Evolutionary conservation across 345 rosid species (phyloP), one percentile per base, ranked within the genome.

Genomic region (Raphanus sativus): DNA sequence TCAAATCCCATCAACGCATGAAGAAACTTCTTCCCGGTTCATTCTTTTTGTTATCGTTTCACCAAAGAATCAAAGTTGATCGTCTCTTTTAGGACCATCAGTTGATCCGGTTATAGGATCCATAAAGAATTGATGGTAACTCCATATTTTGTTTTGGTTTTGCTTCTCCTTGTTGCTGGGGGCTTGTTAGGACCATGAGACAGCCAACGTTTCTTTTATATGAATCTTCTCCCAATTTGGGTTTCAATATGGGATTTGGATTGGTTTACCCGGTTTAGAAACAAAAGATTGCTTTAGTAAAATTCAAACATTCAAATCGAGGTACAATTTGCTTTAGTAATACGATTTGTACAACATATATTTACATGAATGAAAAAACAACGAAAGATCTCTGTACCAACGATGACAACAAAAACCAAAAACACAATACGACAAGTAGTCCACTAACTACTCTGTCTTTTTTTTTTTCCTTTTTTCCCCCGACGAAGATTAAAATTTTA

Each of bases 1-100:
- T 75, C 84, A 40, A 56, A 28, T 24, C 21, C 89, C 26, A 63
- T 78, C 73, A 77, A 25, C 38, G 85, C 65, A 65, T 89, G 81
- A 87, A 21, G 6, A 30, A 67, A 58, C 0, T 12, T 50, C 55
- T 26, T 38, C 70, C 61, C 1, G 70, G 6, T 36, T 50, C 8
- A n/a, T 29, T 40, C 4, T 17, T 50, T 70, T 70, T 33, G 12
- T 58, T 40, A 55, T 65, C 3, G 16, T 75, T 40, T 62, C 70
- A 63, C 62, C 64, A 50, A 69, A 62, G 25, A 62, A 69, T 26
- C 64, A 0, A 4, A 48, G 55, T 52, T 13, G 63, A 50, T 75
- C 61, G 13, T 75, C 62, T 48, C 62, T 15, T 24, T 68, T 55
- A 3, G 69, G 40, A 32, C 63, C 17, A 62, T 62, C 73, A 50